A percentile compares a stretch with the other conserved stretches of the same genome.
phyloP scores from a whole-genome alignment of 805 yeast genomes.

The Metschnikowia dekortorum region DNA sequence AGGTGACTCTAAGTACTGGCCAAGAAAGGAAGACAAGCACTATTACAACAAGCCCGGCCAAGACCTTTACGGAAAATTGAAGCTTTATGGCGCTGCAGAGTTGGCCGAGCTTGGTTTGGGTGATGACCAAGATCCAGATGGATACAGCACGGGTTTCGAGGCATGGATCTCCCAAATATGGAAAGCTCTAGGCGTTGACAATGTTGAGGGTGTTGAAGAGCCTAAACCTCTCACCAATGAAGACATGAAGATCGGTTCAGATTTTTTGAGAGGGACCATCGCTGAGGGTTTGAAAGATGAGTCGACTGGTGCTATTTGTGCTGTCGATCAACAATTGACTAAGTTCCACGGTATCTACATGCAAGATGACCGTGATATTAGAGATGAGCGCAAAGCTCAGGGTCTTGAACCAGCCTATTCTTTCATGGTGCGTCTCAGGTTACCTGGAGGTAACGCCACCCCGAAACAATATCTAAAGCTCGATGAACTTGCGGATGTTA shows the following conservation, averaged over 20 bases:
- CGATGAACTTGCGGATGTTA: constrained; percentile 72
- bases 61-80: constrained; percentile 64
- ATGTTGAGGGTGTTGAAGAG: constrained; percentile 76
- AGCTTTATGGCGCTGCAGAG: constrained; percentile 67
- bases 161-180: constrained; percentile 83
- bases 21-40: constrained; percentile 90
- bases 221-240: constrained; percentile 91
- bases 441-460: constrained; percentile 88
- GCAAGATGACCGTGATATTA: constrained; percentile 96
- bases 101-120: constrained; percentile 80
- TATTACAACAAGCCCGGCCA: constrained; percentile 88
- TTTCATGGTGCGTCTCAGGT: constrained; percentile 94
- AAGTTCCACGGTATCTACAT: constrained; percentile 97
- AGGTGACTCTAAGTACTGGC: constrained; percentile 91
- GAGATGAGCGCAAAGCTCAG: constrained; percentile 87
- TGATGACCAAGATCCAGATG: constrained; percentile 97
- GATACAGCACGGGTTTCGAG: constrained; percentile 85
- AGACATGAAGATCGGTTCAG: constrained; percentile 85
- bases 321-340: constrained; percentile 88
- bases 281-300: constrained; percentile 77
- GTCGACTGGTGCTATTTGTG: constrained; percentile 86
- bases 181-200: constrained; percentile 85
- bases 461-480: constrained; percentile 86
- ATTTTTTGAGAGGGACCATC: constrained; percentile 89
- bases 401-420: constrained; percentile 94